Base-by-base conservation (phyloP, 805 yeast genomes). In the Brettanomyces anomalus region DNA sequence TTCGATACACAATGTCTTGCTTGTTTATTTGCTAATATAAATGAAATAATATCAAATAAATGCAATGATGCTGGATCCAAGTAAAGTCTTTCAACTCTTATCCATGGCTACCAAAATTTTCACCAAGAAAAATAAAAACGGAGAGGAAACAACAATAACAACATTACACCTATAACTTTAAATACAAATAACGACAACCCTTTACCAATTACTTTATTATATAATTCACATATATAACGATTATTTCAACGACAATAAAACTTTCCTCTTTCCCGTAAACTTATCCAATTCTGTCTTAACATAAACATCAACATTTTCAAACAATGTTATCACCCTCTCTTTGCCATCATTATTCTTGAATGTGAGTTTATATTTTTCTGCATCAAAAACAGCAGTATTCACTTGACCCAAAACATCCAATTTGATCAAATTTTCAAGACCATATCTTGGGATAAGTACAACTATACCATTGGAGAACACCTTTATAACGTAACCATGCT, bases 401-500 rank as follows among this genome's bases (percentile, higher is more conserved):
- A 70, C 75, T 47, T 85, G 84, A 16, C 81, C 79, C 48, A 90
- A 60, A 49, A 77, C 78, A 52, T 87, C 94, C 46, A 88, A 60
- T 57, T 84, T 86, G 49, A 93, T 87, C 55, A 93, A 70, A 46
- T 96, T 90, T 66, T 93, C 98, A 40, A 93, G 87, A 43, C 98
- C 98, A 63, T 86, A 93, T 59, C 83, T 85, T 15, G 98, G 97
- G 33, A 93, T 97, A 39, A 93, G 66, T 7, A 93, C 94, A 26
- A 89, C 97, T 49, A 93, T 77, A 62, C 98, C 98, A 60, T 93
- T 93, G 48, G 86, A 81, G 61, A 93, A 89, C 24, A 93, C 93
- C 60, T 86, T 85, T 56, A 90, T 88, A 24, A 89, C 81, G 54
- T 86, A 89, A 8, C 97, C 98, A 49, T 86, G 88, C 59, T 86